phyloP scores from a whole-genome alignment of 805 yeast species.

The Wickerhamiella nectarea region DNA sequence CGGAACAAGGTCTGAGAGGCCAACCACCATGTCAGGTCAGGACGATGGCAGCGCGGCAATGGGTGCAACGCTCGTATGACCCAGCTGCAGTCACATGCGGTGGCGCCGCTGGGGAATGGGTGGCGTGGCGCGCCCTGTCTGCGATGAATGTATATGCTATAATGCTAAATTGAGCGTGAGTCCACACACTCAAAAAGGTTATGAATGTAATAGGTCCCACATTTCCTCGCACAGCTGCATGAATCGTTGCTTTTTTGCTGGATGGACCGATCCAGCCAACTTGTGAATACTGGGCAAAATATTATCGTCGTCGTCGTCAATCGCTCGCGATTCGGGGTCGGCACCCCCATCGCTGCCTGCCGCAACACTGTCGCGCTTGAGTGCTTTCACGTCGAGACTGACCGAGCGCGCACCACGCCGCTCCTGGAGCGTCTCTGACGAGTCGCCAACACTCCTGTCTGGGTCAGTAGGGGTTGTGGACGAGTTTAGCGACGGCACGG shows the following conservation, averaged over 20 bases:
- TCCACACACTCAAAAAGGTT: background rate
- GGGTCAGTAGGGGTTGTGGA: too few relatives aligned
- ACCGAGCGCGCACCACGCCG: conserved; percentile 11
- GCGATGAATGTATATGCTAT: too few relatives aligned
- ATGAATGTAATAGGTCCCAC: conserved; percentile 23
- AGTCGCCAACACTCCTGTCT: too few relatives aligned
- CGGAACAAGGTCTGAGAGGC: conserved; percentile 1
- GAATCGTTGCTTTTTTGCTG: conserved; percentile 19
- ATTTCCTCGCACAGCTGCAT: conserved; percentile 23
- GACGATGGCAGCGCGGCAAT: background rate
- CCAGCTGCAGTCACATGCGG: too few relatives aligned
- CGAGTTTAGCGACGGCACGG: background rate
- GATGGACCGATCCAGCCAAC: background rate
- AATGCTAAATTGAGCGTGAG: background rate
- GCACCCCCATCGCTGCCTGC: background rate
- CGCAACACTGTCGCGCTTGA: conserved; percentile 11
- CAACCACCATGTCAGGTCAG: background rate
- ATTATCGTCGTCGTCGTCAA: conserved; percentile 13
- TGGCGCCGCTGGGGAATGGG: too few relatives aligned
- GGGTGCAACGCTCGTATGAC: too few relatives aligned
- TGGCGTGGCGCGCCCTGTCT: too few relatives aligned
- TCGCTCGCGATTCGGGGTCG: conserved; percentile 13
- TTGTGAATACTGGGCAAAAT: conserved; percentile 1
- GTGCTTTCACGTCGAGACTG: conserved; percentile 10
- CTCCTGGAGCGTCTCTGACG: conserved; percentile 10